Base-by-base conservation (phyloP, 2,329 filamentous ascomycete species). In the Colletotrichum godetiae region DNA sequence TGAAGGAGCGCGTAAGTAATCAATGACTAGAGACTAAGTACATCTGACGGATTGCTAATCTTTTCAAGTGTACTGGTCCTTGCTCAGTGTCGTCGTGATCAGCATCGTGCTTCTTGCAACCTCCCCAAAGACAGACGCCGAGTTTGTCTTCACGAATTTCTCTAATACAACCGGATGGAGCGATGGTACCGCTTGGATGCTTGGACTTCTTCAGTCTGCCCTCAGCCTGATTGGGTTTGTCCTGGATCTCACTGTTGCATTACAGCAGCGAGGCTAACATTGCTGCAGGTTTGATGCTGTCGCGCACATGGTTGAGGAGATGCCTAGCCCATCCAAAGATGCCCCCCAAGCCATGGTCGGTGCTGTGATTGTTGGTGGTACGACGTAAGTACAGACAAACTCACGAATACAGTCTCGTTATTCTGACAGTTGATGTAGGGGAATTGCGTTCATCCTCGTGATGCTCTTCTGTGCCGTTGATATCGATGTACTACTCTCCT, bases 141-240 rank as follows among this genome's bases (percentile, higher is more conserved):
- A 77, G 15, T 86, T 82, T 72, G 85, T 87, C 12, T 88, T 87
- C 69, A 78, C 81, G 6, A 78, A 83, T 13, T 87, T 86, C 65
- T 76, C 77, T n/a, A 88, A 88, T 75, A 80, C 81, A 42, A 85
- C 83, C 1, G 84, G 84, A 2, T 87, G 85, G 85, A 78, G 81
- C 1, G 83, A 86, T 61, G 86, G 86, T 1, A 78, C 87, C 19
- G 80, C 86, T 0, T 88, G 86, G 86, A 81, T 87, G 15, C 77
- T 88, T 1, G 86, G 86, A 0, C 78, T 88, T 2, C 77, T 88
- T 1, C 86, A 85, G 76, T 82, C 79, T 0, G 79, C 80, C 0
- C 67, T 82, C 0, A 80, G 79, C 19, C 77, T 83, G 4, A 82
- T 81, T 11, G 85, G 84, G 15, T 88, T 86, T 3, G 27, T 29